Conservation (phyloP, 306 rosid genomes). For the Cicer bijugum region DNA sequence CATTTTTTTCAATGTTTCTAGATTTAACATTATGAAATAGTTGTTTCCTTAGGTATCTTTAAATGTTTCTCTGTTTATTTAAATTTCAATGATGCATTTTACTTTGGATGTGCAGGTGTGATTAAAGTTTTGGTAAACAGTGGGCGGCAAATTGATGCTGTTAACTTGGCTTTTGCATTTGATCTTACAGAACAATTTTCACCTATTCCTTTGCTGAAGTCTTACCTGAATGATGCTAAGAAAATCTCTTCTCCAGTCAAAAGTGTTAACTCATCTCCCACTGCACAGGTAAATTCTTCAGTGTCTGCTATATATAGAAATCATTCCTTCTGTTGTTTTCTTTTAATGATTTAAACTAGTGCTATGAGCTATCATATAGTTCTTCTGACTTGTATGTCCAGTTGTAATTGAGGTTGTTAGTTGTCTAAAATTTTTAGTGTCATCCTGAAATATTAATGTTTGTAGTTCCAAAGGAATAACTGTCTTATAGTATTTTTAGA, state of each 20-base stretch:
- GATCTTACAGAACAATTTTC: slow-evolving; percentile 76
- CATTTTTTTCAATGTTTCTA: neutral
- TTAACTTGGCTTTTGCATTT: slow-evolving; percentile 90
- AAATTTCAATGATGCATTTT: slow-evolving; percentile 29
- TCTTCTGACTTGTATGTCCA: slow-evolving; percentile 16
- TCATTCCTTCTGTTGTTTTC: slow-evolving; percentile 10
- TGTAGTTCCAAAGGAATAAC: slow-evolving; percentile 11
- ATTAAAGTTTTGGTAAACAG: slow-evolving; percentile 77
- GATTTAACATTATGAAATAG: neutral
- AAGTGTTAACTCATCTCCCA: slow-evolving; percentile 74
- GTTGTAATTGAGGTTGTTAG: neutral
- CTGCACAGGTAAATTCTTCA: slow-evolving; percentile 66
- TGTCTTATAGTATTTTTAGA: neutral
- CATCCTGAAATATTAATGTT: slow-evolving; percentile 1
- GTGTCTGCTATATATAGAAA: slow-evolving; percentile 3
- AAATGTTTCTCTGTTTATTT: slow-evolving; percentile 27
- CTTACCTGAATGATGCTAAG: slow-evolving; percentile 89
- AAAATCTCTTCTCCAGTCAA: slow-evolving; percentile 66
- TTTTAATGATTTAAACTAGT: slow-evolving; percentile 33
- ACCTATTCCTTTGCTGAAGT: slow-evolving; percentile 81
- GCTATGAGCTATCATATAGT: slow-evolving; percentile 16
- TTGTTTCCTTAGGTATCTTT: slow-evolving; percentile 27
- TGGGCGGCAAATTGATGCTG: slow-evolving; percentile 96
- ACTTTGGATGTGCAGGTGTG: slow-evolving; percentile 67
- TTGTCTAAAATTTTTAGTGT: slow-evolving; percentile 13